Percentiles rank a stretch among this genome's conserved stretches.
phyloP scores from a whole-genome alignment of 108 stramenopile species.

The Nannochloropsis salina region DNA sequence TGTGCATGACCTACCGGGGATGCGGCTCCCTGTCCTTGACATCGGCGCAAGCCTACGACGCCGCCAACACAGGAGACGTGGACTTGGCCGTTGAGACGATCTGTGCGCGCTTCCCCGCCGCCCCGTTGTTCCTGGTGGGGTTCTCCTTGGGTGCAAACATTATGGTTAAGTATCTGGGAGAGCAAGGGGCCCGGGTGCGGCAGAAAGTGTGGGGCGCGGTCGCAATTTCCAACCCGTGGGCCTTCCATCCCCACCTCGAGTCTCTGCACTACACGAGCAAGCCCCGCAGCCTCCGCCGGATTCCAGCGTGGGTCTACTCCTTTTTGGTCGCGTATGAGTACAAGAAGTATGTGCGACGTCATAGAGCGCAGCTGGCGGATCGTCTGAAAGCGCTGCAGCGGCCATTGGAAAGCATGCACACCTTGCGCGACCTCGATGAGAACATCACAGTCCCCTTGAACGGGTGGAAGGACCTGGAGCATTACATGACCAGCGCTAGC shows the following conservation, averaged over 20 bases:
- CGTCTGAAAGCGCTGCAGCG: not conserved
- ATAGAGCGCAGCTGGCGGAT: not conserved
- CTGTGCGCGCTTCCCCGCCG: not conserved
- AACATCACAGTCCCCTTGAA: not conserved
- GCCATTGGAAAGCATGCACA: not conserved
- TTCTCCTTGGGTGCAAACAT: conserved; percentile 18
- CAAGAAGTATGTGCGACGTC: not conserved
- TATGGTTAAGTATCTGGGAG: conserved; percentile 25
- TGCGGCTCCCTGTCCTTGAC: conserved; percentile 15
- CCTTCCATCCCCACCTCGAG: not conserved
- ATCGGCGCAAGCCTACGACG: not conserved
- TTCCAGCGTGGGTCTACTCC: conserved; percentile 3
- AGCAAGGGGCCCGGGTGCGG: not conserved
- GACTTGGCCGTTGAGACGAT: not conserved
- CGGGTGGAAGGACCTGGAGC: not conserved
- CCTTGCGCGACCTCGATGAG: conserved; percentile 13
- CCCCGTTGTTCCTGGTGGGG: conserved; percentile 10
- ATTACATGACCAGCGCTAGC: not conserved
- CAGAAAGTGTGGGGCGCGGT: not conserved
- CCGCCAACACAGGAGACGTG: conserved; percentile 4
- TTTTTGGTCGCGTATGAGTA: conserved; percentile 17
- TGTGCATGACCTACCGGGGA: conserved; percentile 7
- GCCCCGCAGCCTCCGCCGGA: not conserved
- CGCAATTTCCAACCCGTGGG: conserved; percentile 20
- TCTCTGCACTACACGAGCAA: not conserved